A percentile compares a stretch with the other conserved stretches of the same genome.
Evolutionary conservation across 2,329 filamentous ascomycete genomes (phyloP).

Genomic region (Didymella exigua): DNA sequence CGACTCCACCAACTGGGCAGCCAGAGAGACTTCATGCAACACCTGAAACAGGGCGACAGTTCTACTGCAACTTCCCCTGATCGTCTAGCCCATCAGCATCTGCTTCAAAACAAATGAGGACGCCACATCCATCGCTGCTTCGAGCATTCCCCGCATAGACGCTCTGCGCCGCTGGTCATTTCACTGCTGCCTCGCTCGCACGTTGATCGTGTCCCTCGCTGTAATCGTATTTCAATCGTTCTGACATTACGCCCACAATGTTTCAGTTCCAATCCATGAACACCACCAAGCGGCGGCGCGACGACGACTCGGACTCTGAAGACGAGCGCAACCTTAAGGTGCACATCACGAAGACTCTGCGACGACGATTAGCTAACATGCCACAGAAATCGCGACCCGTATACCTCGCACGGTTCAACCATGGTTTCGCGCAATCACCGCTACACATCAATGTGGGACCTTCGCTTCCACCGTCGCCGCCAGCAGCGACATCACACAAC

Average conservation of each 20-base stretch:
- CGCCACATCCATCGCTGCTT: slow-evolving; percentile 22
- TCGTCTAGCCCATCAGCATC: slow-evolving; percentile 29
- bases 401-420: slow-evolving; percentile 24
- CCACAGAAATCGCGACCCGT: slow-evolving; percentile 40
- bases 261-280: slow-evolving; percentile 38
- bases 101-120: slow-evolving; percentile 41
- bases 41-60: slow-evolving; percentile 39
- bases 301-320: slow-evolving; percentile 43
- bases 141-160: slow-evolving; percentile 22
- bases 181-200: slow-evolving; percentile 22
- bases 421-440: slow-evolving; percentile 27
- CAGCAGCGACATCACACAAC: slow-evolving; percentile 30
- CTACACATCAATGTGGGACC: slow-evolving; percentile 30
- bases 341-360: slow-evolving; percentile 4
- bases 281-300: slow-evolving; percentile 39
- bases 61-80: slow-evolving; percentile 41
- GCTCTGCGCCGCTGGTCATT: slow-evolving; percentile 14
- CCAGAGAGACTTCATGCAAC: slow-evolving; percentile 29
- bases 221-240: slow-evolving; percentile 10
- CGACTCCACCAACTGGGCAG: slow-evolving; percentile 18
- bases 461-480: slow-evolving; percentile 37
- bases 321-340: slow-evolving; percentile 42
- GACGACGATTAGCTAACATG: slow-evolving; percentile 10
- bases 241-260: slow-evolving; percentile 29
- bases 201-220: slow-evolving; percentile 30